Conservation (phyloP, 1,284 basidiomycete species). For the Cystobasidiaceae sp. region DNA sequence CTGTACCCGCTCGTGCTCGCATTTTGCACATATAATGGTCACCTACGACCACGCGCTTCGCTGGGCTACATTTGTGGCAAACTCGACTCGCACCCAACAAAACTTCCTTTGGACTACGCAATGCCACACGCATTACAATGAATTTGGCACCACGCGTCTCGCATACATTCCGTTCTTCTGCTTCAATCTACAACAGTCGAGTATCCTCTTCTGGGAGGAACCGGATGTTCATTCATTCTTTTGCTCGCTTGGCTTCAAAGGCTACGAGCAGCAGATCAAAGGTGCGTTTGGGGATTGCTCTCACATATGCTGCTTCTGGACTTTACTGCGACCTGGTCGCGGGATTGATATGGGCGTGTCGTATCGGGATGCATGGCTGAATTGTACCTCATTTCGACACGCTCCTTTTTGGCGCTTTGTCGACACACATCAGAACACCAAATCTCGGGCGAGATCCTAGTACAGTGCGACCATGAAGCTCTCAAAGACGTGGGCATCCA, state of each 20-base stretch:
- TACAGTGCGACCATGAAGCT: constrained; percentile 69
- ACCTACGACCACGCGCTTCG: no score
- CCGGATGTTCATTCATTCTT: constrained; percentile 71
- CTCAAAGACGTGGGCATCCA: constrained; percentile 78
- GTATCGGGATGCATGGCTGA: no score
- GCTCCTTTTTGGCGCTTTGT: neutral
- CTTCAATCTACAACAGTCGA: neutral
- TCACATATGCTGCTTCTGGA: no score
- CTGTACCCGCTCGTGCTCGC: no score
- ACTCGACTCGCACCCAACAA: no score
- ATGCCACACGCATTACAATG: neutral
- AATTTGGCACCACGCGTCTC: neutral
- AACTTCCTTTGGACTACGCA: no score
- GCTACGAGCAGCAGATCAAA: constrained; percentile 60
- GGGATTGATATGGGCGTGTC: constrained; percentile 29
- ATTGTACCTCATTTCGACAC: neutral
- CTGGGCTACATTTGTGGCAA: no score
- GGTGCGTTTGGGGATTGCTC: no score
- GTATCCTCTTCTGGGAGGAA: constrained; percentile 74
- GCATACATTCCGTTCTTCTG: neutral
- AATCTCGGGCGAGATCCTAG: constrained; percentile 80
- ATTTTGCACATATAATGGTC: no score
- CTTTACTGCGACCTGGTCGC: constrained; percentile 35
- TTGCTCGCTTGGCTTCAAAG: constrained; percentile 64
- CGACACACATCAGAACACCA: constrained; percentile 63